Evolutionary conservation across 306 rosid genomes (phyloP), one percentile per base, ranked within the genome.

Genomic region (Corylus heterophylla): DNA sequence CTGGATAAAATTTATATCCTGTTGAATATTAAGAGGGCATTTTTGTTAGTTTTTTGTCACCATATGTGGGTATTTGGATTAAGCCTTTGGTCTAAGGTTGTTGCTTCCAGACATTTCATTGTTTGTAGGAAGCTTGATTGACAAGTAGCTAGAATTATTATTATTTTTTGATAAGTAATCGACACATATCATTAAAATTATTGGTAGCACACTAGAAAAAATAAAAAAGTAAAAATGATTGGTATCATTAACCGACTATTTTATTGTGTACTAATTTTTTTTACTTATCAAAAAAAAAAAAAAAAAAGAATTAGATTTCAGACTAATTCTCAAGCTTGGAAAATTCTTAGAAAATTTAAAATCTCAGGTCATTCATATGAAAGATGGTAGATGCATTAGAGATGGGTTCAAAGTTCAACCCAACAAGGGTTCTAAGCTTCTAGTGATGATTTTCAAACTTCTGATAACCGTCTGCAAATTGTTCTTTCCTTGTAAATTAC

Each of bases 401-500:
- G 45, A 29, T 62, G 29, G 69, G 42, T 29, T 13, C 31, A 59
- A 51, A 47, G 6, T 27, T 12, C 20, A 59, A 52, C 47, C 42
- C 62, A 50, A 22, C 50, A 50, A 68, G 16, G 29, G 37, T 55
- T 8, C 54, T 80, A 56, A 50, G 54, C 55, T 59, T 50, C 25
- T 62, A 37, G 37, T 45, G 62, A 31, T 47, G 62, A 18, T 52
- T n/a, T 25, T 39, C 56, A 31, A 58, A 62, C 6, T 61, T 74
- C 9, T 42, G 31, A 44, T 59, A 25, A 71, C 66, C 44, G 61
- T 78, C 39, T 80, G 27, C 68, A 47, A 76, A 71, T 13, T 62
- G 20, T 48, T 70, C 71, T 31, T 76, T 71, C 54, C 76, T 29
- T 27, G 72, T 49, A 49, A 52, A 62, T 76, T 66, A 74, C 74